Conservation (phyloP, 2,329 filamentous ascomycete species). For the Ophiostoma sp. region DNA sequence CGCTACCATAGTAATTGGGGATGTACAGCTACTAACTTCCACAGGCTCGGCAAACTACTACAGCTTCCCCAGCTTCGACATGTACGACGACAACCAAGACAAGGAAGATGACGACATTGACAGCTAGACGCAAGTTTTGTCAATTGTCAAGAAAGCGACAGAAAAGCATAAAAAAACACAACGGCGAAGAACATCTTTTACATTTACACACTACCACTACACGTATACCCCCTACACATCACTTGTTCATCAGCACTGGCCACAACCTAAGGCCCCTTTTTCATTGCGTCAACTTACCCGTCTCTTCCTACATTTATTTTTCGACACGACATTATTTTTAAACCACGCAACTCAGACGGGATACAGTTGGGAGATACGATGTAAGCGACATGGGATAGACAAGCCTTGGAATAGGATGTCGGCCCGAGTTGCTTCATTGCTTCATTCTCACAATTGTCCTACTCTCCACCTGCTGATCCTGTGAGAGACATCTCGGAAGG, state of each 20-base stretch:
- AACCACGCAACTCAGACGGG: not conserved
- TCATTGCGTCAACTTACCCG: not conserved
- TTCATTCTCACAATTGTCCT: not conserved
- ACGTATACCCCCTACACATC: not conserved
- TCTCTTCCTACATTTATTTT: not conserved
- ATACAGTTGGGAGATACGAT: not conserved
- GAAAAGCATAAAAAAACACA: not conserved
- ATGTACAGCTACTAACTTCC: not conserved
- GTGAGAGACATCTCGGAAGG: not conserved
- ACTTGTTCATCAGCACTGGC: not conserved
- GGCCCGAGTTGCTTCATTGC: not conserved
- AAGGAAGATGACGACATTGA: conserved; percentile 42
- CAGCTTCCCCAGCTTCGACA: conserved; percentile 73
- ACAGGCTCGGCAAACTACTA: conserved; percentile 59
- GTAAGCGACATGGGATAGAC: not conserved
- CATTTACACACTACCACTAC: not conserved
- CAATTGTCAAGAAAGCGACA: not conserved
- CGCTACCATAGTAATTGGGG: not conserved
- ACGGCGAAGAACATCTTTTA: too few relatives aligned
- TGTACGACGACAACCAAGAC: conserved; percentile 56
- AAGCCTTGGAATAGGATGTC: conserved; percentile 7
- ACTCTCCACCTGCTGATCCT: not conserved
- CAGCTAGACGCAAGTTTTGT: conserved; percentile 15
- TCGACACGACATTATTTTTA: conserved; percentile 5
- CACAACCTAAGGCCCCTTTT: not conserved